Conservation (phyloP, 176 grass and related monocot genomes). For the Guadua angustifolia region DNA sequence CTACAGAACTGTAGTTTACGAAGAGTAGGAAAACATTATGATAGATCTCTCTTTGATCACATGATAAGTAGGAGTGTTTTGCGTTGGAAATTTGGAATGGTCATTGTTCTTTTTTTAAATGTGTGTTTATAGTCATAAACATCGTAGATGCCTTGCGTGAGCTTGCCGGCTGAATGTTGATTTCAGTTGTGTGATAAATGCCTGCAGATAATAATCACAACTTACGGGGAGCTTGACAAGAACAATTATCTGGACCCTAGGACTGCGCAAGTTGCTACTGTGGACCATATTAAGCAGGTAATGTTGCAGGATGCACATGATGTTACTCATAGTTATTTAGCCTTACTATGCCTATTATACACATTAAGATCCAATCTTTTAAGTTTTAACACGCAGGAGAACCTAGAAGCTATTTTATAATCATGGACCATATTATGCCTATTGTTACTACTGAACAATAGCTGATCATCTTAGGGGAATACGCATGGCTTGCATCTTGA, state of each 20-base stretch:
- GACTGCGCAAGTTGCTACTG: constrained; percentile 91
- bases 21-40: neutral
- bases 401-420: neutral
- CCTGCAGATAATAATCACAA: constrained; percentile 81
- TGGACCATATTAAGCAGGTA: constrained; percentile 97
- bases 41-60: neutral
- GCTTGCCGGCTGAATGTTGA: constrained; percentile 16
- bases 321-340: neutral
- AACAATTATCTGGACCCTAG: constrained; percentile 82
- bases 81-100: neutral
- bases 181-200: constrained; percentile 26
- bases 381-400: neutral
- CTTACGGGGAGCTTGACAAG: constrained; percentile 80
- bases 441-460: too few relatives aligned
- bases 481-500: neutral
- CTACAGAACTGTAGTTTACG: neutral
- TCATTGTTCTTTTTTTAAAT: neutral
- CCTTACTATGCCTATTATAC: neutral
- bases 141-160: neutral
- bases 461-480: too few relatives aligned
- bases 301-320: neutral
- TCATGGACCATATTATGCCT: too few relatives aligned
- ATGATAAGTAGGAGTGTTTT: neutral
- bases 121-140: neutral
- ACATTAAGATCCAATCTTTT: neutral